Percentiles rank a stretch among this genome's conserved stretches.
Evolutionary conservation across 768 basidiomycete genomes (phyloP).

Genomic region (Xerocomus spinulosus): DNA sequence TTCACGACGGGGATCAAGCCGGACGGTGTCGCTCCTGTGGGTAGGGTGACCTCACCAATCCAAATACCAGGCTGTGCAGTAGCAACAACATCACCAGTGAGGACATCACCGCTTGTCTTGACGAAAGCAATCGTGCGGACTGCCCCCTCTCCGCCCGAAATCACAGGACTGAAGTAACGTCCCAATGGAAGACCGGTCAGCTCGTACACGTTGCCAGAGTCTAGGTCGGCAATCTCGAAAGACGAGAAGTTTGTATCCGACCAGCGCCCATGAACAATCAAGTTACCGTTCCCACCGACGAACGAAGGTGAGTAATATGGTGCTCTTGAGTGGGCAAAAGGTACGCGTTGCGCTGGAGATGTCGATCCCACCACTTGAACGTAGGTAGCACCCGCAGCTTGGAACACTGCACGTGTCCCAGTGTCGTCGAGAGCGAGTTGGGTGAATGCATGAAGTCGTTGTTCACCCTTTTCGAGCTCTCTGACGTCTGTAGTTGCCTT

Average conservation of each 20-base stretch:
- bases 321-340: conserved; percentile 42
- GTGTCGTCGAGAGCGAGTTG: conserved; percentile 53
- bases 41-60: conserved; percentile 54
- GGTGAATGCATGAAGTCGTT: conserved; percentile 59
- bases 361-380: conserved; percentile 22
- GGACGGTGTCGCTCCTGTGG: conserved; percentile 25
- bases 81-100: conserved; percentile 63
- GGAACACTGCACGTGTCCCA: conserved; percentile 55
- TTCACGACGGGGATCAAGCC: conserved; percentile 40
- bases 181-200: conserved; percentile 58
- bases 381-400: conserved; percentile 52
- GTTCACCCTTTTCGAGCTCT: conserved; percentile 48
- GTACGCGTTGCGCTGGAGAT: conserved; percentile 37
- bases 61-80: conserved; percentile 63
- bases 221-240: conserved; percentile 60
- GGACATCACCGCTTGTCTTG: conserved; percentile 53
- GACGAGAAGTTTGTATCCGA: conserved; percentile 57
- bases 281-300: conserved; percentile 32
- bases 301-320: conserved; percentile 70
- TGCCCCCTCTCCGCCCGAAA: conserved; percentile 42
- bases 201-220: conserved; percentile 40
- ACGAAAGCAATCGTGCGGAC: conserved; percentile 56
- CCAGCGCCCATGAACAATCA: conserved; percentile 66
- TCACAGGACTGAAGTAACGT: conserved; percentile 56
- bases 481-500: conserved; percentile 46